Base-by-base conservation (phyloP, 2,329 filamentous ascomycete species). In the Dryadomyces quercus-mongolicae region DNA sequence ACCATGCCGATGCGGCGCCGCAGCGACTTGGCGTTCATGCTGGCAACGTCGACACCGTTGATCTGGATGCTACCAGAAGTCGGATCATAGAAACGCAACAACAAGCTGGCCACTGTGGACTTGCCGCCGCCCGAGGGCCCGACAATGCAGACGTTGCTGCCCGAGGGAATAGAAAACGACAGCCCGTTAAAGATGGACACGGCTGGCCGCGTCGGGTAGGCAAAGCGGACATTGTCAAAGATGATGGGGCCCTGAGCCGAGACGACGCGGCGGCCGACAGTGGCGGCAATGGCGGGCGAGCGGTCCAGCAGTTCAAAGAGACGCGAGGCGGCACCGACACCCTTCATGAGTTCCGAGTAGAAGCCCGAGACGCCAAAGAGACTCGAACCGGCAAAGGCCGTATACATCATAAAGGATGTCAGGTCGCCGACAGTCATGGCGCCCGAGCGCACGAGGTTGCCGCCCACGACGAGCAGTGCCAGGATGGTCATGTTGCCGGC, bases 321-420 rank as follows among this genome's bases (percentile, higher is more conserved):
- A 57, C 93, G 86, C 64, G 86, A 95, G n/a, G 93, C 93, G 45
- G 93, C 93, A 63, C 94, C 93, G 4, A 95, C 92, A 45, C 94
- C 94, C 69, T 98, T 98, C 93, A 98, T 98, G 58, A 98, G 77
- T 67, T 98, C 93, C 0, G 91, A 95, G 70, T 96, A 98, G 71
- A 98, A 98, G 55, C 88, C 89, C 4, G 90, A 95, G 1, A 98
- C 75, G 4, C 93, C 93, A 62, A 97, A 95, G 59, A 98, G 80
- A 69, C 88, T 95, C 50, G 88, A 93, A 3, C 82, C 82, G 7
- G 82, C 81, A 67, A 84, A 97, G 3, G 88, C 92, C 3, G 91
- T 95, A 69, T 97, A 98, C 92, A 98, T 97, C 72, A 98, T 80
- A 70, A 98, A 98, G 0, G 90, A 95, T 1, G 93, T 94, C 46